Base-by-base conservation (phyloP, 768 basidiomycete species). In the Cyathus striatus region DNA sequence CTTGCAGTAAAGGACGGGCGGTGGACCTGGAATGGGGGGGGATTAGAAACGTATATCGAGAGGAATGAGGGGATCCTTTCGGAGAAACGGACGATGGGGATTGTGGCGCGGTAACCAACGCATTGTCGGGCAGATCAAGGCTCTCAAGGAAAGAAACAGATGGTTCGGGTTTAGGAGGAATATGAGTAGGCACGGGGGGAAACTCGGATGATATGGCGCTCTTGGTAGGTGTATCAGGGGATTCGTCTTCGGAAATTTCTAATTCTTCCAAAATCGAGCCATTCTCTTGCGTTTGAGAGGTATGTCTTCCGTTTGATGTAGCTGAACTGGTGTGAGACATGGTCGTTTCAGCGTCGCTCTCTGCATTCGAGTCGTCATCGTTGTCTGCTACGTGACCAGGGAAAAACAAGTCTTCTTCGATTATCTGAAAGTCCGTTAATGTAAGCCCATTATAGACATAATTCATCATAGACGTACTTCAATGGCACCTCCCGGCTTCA, bases 351-450 rank as follows among this genome's bases (percentile, higher is more conserved):
- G 53, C 57, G 24, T 60, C 55, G 23, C 32, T 47, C 21, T 59
- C 57, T 17, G 50, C 40, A 20, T 65, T 56, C 4, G 52, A 51
- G 4, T 62, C 62, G 3, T 53, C 53, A 27, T 68, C 62, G 16
- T 60, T 58, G 37, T 74, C 70, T 13, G 61, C 50, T 2, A 56
- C 46, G 47, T 66, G 72, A 10, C 84, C 83, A 1, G 85, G 86
- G 52, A 87, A 86, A 53, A 75, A 80, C 3, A 89, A 57, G 48
- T 89, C 84, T 58, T 86, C 84, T 56, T 89, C 86, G 38, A 85
- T 65, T 61, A 87, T 70, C 81, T 84, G 46, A 13, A 25, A 9
- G 23, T 27, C 18, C 23, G 23, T 39, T 21, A n/a, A 37, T 16
- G 25, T 20, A 18, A 27, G 14, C 40, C n/a, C 2, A 21, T 32